Percentiles rank a stretch among this genome's conserved stretches.
These are phyloP conservation scores for Emergomyces africanus DNA, from an alignment of 2,329 filamentous ascomycete species.

Conservation along the genomic window DNA sequence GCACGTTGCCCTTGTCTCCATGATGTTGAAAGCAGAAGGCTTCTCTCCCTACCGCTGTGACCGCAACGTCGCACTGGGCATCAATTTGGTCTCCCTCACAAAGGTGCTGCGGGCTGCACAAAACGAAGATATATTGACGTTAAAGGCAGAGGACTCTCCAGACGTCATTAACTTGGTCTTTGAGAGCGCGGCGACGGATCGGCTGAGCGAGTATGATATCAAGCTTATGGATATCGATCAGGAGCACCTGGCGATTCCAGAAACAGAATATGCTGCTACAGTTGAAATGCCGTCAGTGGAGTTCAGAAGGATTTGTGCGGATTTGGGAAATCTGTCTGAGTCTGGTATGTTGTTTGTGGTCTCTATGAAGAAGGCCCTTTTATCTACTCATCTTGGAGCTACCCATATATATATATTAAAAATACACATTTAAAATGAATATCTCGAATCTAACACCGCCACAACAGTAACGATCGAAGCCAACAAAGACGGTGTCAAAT, in stretches of 20 bases:
- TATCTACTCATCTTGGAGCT: neutral
- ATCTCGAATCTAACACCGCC: neutral
- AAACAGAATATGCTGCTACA: conserved; percentile 94
- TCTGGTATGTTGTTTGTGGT: conserved; percentile 54
- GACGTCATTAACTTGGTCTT: conserved; percentile 94
- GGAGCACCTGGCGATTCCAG: conserved; percentile 95
- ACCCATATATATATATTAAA: neutral
- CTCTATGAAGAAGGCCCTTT: neutral
- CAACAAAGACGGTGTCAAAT: conserved; percentile 94
- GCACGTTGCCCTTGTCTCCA: conserved; percentile 95
- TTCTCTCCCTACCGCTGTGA: conserved; percentile 97
- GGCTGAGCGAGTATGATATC: conserved; percentile 97
- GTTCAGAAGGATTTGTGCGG: conserved; percentile 90
- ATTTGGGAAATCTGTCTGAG: conserved; percentile 84
- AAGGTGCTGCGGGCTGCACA: conserved; percentile 93
- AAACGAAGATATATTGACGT: conserved; percentile 84
- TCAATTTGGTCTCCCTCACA: conserved; percentile 92
- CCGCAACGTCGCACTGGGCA: conserved; percentile 94
- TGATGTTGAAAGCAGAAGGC: conserved; percentile 92
- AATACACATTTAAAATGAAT: neutral
- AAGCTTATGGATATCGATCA: conserved; percentile 99
- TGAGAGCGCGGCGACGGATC: conserved; percentile 76
- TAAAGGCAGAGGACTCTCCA: conserved; percentile 95
- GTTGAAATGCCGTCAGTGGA: conserved; percentile 79
- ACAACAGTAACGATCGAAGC: conserved; percentile 79